phyloP scores from a whole-genome alignment of 164 flowering plant species.

The Euptelea pleiosperma region DNA sequence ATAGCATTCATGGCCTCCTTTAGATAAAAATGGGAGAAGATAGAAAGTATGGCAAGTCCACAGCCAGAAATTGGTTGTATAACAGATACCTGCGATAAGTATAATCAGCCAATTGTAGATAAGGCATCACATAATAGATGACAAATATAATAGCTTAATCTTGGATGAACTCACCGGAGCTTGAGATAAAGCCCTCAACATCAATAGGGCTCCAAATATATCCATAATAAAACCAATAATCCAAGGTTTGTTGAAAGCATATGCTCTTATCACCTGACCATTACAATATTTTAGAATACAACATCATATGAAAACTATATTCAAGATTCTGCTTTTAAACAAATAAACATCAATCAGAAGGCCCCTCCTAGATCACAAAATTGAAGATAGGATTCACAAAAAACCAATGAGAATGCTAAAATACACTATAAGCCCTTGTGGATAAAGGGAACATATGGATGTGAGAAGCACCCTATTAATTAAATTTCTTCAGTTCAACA shows the following conservation, averaged over 20 bases:
- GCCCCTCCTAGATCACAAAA: neutral
- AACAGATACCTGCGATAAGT: slow-evolving; percentile 75
- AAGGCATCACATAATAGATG: neutral
- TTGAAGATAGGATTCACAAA: neutral
- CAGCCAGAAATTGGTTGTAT: slow-evolving; percentile 99
- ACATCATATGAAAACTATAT: neutral
- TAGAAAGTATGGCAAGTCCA: slow-evolving; percentile 92
- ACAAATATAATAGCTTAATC: neutral
- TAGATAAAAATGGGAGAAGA: slow-evolving; percentile 92
- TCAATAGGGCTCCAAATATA: slow-evolving; percentile 81
- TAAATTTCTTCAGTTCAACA: too few relatives aligned
- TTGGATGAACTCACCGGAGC: slow-evolving; percentile 75
- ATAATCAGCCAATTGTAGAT: slow-evolving; percentile 7
- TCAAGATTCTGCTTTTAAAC: neutral
- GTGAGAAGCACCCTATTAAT: neutral
- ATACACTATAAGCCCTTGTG: neutral
- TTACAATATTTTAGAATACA: neutral
- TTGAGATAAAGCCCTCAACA: slow-evolving; percentile 85
- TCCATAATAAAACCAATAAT: slow-evolving; percentile 81
- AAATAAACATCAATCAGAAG: neutral
- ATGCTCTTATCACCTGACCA: slow-evolving; percentile 77
- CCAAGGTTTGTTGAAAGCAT: slow-evolving; percentile 86
- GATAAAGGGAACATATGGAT: neutral
- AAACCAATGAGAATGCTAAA: slow-evolving; percentile 3
- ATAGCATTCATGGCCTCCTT: slow-evolving; percentile 86